Conservation (phyloP, 768 basidiomycete genomes). For the Pholiota microspora region DNA sequence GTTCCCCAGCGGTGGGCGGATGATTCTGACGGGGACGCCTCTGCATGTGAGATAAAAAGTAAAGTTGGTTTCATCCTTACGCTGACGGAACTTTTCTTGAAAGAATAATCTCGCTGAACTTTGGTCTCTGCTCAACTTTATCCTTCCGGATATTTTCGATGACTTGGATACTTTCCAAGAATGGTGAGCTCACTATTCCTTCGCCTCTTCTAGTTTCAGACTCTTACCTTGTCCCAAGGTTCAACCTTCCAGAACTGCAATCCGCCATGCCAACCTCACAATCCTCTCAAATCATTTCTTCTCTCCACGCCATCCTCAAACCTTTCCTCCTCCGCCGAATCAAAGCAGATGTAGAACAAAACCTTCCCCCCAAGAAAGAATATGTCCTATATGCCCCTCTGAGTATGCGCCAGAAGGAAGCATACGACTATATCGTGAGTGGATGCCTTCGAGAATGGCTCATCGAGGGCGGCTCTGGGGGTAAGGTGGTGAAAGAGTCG, state of each 20-base stretch:
- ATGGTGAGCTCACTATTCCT: slow-evolving; percentile 48
- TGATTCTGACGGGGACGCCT: slow-evolving; percentile 96
- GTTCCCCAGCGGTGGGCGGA: slow-evolving; percentile 78
- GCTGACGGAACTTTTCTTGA: too few relatives aligned
- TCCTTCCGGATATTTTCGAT: slow-evolving; percentile 90
- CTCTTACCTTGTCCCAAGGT: slow-evolving; percentile 38
- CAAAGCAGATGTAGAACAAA: slow-evolving; percentile 81
- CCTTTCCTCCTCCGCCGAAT: slow-evolving; percentile 92
- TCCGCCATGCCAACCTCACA: slow-evolving; percentile 54
- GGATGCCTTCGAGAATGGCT: slow-evolving; percentile 70
- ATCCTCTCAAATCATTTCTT: slow-evolving; percentile 65
- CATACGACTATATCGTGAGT: slow-evolving; percentile 78
- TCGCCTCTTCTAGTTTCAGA: background rate
- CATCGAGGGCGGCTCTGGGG: slow-evolving; percentile 32
- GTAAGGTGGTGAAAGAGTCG: slow-evolving; percentile 12
- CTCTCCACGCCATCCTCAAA: slow-evolving; percentile 88
- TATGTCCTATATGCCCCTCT: slow-evolving; percentile 93
- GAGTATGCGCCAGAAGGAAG: slow-evolving; percentile 75
- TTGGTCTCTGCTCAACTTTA: slow-evolving; percentile 95
- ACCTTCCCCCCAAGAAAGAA: slow-evolving; percentile 89
- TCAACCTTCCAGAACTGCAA: slow-evolving; percentile 68
- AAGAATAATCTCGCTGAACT: slow-evolving; percentile 95
- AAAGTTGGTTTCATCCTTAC: too few relatives aligned
- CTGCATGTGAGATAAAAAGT: slow-evolving; percentile 76
- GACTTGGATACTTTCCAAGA: slow-evolving; percentile 89